These are phyloP conservation scores for Anthracocystis panici-leucophaei DNA, from an alignment of 1,284 basidiomycete species.

Conservation along the genomic window DNA sequence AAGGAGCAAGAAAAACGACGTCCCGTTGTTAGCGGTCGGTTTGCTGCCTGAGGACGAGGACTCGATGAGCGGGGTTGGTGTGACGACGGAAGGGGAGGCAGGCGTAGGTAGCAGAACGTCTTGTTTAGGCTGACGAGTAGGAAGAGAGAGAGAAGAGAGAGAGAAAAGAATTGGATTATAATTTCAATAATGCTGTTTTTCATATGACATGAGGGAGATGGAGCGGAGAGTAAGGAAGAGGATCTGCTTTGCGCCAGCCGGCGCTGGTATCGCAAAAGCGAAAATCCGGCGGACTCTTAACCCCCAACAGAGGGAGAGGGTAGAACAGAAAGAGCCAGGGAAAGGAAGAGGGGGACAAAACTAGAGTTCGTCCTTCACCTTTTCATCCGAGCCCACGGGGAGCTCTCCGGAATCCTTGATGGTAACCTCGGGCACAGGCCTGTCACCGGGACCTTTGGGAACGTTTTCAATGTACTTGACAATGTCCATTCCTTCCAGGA, in stretches of 20 bases:
- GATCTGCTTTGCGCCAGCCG: not conserved
- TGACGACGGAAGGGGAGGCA: not conserved
- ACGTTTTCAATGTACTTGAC: slow-evolving; percentile 65
- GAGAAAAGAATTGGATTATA: not conserved
- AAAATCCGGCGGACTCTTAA: no score
- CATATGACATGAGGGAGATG: not conserved
- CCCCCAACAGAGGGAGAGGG: no score
- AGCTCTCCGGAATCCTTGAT: slow-evolving; percentile 63
- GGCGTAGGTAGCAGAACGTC: not conserved
- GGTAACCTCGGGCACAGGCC: slow-evolving; percentile 54
- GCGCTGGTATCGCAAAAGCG: not conserved
- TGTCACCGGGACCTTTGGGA: slow-evolving; percentile 58
- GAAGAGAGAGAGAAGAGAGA: slow-evolving; percentile 5
- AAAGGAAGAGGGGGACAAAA: slow-evolving; percentile 6
- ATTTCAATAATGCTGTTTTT: slow-evolving; percentile 43
- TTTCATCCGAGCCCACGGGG: slow-evolving; percentile 21
- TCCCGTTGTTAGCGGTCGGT: slow-evolving; percentile 13
- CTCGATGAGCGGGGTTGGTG: slow-evolving; percentile 9
- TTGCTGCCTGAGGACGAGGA: slow-evolving; percentile 6
- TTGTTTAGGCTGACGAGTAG: not conserved
- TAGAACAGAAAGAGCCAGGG: not conserved
- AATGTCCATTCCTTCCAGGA: slow-evolving; percentile 64
- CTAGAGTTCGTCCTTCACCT: slow-evolving; percentile 65
- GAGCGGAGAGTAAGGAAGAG: not conserved
- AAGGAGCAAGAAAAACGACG: slow-evolving; percentile 38